Conservation (phyloP, 192 early-diverging fungal genomes). For the Mortierella antarctica region DNA sequence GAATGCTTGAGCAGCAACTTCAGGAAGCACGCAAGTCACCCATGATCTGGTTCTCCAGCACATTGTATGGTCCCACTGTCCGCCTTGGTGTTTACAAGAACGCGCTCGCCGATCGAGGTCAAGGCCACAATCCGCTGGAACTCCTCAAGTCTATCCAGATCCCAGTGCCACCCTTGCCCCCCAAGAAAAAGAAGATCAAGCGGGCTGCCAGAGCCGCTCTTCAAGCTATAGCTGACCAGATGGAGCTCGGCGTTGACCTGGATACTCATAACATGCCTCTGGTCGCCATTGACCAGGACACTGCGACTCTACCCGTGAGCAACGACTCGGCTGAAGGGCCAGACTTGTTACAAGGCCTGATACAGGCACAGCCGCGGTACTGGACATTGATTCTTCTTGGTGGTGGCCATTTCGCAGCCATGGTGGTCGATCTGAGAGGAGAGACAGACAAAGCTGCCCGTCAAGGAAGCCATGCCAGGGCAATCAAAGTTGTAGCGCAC, state of each 20-base stretch:
- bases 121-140: not conserved
- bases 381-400: conserved; percentile 85
- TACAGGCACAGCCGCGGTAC: conserved; percentile 6
- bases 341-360: not conserved
- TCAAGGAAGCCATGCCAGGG: conserved; percentile 10
- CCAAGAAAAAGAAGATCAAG: conserved; percentile 10
- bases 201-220: conserved; percentile 5
- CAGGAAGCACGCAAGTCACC: conserved; percentile 2
- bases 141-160: conserved; percentile 8
- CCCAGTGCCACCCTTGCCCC: not conserved
- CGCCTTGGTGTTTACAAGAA: conserved; percentile 56
- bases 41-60: conserved; percentile 49
- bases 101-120: conserved; percentile 9
- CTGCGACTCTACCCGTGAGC: no score
- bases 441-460: not conserved
- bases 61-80: conserved; percentile 5
- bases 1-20: conserved; percentile 8
- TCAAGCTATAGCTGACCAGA: no score
- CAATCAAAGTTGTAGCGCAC: conserved; percentile 69
- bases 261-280: no score
- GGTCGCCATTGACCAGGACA: no score
- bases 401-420: conserved; percentile 90
- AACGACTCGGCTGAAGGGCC: no score
- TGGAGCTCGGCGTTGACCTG: no score
- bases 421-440: conserved; percentile 74